phyloP scores from a whole-genome alignment of 306 rosid genomes.

The Hippophae rhamnoides region DNA sequence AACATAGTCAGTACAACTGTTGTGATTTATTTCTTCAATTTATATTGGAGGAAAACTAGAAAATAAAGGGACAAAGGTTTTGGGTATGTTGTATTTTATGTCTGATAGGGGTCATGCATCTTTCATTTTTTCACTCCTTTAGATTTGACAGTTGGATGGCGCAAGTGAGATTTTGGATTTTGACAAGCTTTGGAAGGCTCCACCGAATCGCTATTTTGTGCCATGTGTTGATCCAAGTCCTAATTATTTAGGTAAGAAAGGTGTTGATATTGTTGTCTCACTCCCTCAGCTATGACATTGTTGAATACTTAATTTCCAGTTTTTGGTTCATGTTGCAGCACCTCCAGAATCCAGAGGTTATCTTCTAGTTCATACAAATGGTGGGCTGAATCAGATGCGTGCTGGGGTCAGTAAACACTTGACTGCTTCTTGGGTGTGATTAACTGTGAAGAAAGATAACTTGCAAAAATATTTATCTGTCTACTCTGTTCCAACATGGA shows the following conservation, averaged over 20 bases:
- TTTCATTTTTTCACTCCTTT: constrained; percentile 42
- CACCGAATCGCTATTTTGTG: constrained; percentile 51
- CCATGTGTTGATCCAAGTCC: constrained; percentile 59
- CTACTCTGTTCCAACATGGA: background rate
- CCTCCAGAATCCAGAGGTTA: constrained; percentile 54
- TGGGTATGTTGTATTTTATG: constrained; percentile 16
- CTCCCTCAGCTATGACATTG: background rate
- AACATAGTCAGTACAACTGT: background rate
- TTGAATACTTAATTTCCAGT: constrained; percentile 13
- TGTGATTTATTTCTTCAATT: background rate
- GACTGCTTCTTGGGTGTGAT: constrained; percentile 7
- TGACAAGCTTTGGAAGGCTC: constrained; percentile 86
- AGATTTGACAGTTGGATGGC: constrained; percentile 45
- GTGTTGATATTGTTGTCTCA: constrained; percentile 2
- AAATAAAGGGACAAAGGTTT: background rate
- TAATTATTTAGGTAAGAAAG: constrained; percentile 57
- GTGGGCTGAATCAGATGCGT: constrained; percentile 98
- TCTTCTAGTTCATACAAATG: constrained; percentile 85
- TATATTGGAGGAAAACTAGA: background rate
- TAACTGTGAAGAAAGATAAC: background rate
- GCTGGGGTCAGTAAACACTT: constrained; percentile 54
- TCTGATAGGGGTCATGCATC: constrained; percentile 29
- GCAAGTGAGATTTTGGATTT: constrained; percentile 29
- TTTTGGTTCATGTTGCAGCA: constrained; percentile 39
- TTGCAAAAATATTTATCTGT: background rate